Evolutionary conservation across 768 basidiomycete genomes (phyloP).

Genomic region (Termitomyces sp.): DNA sequence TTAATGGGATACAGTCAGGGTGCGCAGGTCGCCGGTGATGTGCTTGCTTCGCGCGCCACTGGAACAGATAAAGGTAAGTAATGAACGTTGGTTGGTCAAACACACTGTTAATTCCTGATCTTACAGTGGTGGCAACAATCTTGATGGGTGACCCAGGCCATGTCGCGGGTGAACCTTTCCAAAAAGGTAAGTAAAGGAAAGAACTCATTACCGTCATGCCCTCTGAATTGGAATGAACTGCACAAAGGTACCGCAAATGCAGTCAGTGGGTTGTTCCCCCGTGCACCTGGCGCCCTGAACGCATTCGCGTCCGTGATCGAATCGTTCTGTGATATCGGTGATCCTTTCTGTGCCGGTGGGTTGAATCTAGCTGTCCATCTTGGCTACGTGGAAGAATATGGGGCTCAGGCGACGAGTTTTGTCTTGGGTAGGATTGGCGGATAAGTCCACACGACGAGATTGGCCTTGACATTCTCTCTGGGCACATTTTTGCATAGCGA

Average conservation of each 20-base stretch:
- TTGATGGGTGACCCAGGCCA: conserved; percentile 17
- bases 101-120: neutral
- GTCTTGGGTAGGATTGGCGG: conserved; percentile 26
- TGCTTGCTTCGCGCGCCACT: conserved; percentile 9
- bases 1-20: conserved; percentile 16
- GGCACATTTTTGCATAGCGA: neutral
- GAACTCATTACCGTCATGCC: neutral
- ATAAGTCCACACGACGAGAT: neutral
- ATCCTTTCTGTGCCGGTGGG: conserved; percentile 29
- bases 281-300: conserved; percentile 8
- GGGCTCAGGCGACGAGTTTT: conserved; percentile 23
- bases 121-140: conserved; percentile 9
- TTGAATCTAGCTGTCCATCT: conserved; percentile 17
- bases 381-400: conserved; percentile 26
- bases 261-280: conserved; percentile 12
- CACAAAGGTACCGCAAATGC: conserved; percentile 10
- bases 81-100: neutral
- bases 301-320: conserved; percentile 9
- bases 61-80: conserved; percentile 8
- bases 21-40: conserved; percentile 15
- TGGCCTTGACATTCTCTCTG: neutral
- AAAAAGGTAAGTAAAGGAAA: conserved; percentile 5
- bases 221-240: neutral
- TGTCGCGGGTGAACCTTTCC: conserved; percentile 12
- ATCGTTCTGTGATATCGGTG: conserved; percentile 25